phyloP scores from a whole-genome alignment of 805 yeast species.

The Soucietia sequanensis region DNA sequence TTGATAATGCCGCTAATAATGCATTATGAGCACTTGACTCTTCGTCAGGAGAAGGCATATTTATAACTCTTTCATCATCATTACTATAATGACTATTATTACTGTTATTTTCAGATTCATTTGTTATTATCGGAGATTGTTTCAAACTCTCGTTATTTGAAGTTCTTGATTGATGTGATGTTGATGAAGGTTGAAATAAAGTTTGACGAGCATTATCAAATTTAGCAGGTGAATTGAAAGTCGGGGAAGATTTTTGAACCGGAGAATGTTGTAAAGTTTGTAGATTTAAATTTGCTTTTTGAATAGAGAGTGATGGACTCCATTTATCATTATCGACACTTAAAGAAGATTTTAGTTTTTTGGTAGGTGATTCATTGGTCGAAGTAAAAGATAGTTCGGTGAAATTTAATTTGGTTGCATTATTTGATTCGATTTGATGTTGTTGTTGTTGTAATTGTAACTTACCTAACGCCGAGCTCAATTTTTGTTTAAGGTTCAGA shows the following conservation, averaged over 20 bases:
- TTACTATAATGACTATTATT: too few species aligned
- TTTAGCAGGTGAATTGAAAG: conserved; percentile 3
- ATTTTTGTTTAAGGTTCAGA: conserved; percentile 32
- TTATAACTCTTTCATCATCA: conserved; percentile 6
- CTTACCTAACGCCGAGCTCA: conserved; percentile 41
- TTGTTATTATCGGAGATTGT: conserved; percentile 7
- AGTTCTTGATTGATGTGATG: conserved; percentile 1
- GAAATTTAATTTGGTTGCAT: conserved; percentile 24
- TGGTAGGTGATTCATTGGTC: conserved; percentile 22
- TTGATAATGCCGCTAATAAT: conserved; percentile 38
- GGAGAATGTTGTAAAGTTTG: conserved; percentile 41
- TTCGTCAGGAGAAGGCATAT: conserved; percentile 32
- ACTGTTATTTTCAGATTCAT: too few species aligned
- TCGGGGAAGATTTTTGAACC: conserved; percentile 8
- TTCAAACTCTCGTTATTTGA: conserved; percentile 1
- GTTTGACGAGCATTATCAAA: neutral
- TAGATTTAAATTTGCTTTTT: conserved; percentile 33
- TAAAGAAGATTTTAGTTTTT: conserved; percentile 12
- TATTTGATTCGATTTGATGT: conserved; percentile 13
- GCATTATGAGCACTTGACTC: conserved; percentile 47
- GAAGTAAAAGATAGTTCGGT: conserved; percentile 28
- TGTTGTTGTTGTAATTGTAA: conserved; percentile 25
- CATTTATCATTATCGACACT: conserved; percentile 7
- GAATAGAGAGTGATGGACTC: conserved; percentile 21
- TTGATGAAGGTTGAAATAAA: neutral